Percentiles rank a stretch among this genome's conserved stretches.
Conservation (phyloP, 495 filamentous ascomycete genomes). For the Hypoxylon fuscum region DNA sequence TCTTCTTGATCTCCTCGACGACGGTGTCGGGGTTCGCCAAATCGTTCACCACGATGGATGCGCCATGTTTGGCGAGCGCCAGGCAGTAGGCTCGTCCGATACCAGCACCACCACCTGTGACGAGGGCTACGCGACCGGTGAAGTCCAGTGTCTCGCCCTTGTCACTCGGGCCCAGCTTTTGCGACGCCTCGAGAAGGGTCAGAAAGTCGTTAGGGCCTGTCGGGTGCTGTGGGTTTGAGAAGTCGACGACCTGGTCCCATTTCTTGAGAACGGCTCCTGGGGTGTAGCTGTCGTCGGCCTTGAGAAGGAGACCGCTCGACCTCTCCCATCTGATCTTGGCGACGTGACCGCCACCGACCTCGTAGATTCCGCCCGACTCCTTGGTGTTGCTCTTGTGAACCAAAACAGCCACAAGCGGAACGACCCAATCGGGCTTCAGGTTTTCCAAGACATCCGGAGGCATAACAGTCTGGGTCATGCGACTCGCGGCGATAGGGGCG, state of each 20-base stretch:
- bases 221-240: conserved; percentile 84
- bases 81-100: conserved; percentile 94
- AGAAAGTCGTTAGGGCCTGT: conserved; percentile 91
- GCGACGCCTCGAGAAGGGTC: conserved; percentile 82
- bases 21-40: conserved; percentile 91
- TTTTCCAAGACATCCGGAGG: conserved; percentile 89
- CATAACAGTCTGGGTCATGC: conserved; percentile 99
- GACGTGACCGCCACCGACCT: conserved; percentile 91
- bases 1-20: conserved; percentile 89
- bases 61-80: conserved; percentile 89
- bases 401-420: conserved; percentile 90
- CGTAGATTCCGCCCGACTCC: conserved; percentile 90
- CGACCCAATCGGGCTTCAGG: conserved; percentile 95
- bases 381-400: conserved; percentile 86
- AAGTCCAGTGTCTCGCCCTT: conserved; percentile 84
- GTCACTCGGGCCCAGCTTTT: conserved; percentile 77
- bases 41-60: conserved; percentile 94
- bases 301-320: conserved; percentile 87
- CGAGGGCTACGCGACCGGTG: conserved; percentile 87
- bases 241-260: conserved; percentile 89
- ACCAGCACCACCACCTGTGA: conserved; percentile 93
- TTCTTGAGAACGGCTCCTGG: conserved; percentile 86
- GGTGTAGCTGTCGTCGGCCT: conserved; percentile 87
- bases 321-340: conserved; percentile 97
- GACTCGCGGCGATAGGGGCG: conserved; percentile 93